These are phyloP conservation scores for Hypoxylon trugodes DNA, from an alignment of 495 filamentous ascomycete genomes.

Conservation along the genomic window DNA sequence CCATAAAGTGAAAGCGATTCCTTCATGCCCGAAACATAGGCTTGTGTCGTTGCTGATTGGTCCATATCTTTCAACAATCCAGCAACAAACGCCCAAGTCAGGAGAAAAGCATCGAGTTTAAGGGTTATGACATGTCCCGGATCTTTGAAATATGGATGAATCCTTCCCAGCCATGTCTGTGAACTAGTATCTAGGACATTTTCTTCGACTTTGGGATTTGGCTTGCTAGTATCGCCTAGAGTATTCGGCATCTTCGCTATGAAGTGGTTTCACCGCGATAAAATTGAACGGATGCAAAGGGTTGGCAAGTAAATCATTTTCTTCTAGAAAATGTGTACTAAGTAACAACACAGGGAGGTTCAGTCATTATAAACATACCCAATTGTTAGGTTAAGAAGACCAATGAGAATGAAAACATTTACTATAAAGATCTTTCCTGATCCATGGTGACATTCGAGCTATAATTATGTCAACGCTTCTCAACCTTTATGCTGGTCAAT, in stretches of 20 bases:
- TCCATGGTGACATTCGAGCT: not conserved
- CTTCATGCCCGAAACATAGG: constrained; percentile 62
- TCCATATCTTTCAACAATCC: constrained; percentile 52
- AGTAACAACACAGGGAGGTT: no score
- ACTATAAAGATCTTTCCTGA: no score
- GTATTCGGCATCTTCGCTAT: not conserved
- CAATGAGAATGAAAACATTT: no score
- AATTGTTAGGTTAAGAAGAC: no score
- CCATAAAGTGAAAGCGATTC: constrained; percentile 59
- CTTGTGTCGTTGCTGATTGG: constrained; percentile 60
- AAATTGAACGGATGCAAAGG: no score
- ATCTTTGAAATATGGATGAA: constrained; percentile 16
- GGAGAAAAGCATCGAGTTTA: constrained; percentile 41
- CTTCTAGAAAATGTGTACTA: no score
- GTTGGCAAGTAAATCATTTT: no score
- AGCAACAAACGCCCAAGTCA: constrained; percentile 42
- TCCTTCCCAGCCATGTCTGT: constrained; percentile 11
- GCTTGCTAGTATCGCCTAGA: not conserved
- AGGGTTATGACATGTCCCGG: constrained; percentile 29
- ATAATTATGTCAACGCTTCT: constrained; percentile 4
- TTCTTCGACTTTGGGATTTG: not conserved
- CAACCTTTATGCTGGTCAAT: no score
- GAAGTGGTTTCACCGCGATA: no score
- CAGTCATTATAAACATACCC: no score
- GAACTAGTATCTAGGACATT: not conserved